Conservation (phyloP, 192 early-diverging fungal genomes). For the Coemansia sp. region DNA sequence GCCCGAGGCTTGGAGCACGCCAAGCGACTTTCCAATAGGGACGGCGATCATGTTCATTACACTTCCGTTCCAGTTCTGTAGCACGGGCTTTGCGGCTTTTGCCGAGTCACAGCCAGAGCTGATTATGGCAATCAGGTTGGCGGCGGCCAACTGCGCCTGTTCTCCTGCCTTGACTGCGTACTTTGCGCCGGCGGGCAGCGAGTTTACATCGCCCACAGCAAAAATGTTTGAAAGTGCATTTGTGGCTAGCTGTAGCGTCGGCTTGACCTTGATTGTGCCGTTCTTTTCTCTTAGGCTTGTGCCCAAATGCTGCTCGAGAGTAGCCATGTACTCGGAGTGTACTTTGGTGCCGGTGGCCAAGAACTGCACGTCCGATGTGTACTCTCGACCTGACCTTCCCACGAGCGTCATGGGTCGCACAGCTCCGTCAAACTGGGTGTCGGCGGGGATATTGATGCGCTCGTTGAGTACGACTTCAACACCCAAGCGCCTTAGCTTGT, state of each 20-base stretch:
- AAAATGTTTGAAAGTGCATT: constrained; percentile 48
- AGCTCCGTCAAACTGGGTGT: constrained; percentile 31
- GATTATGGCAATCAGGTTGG: constrained; percentile 33
- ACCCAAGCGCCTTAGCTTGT: constrained; percentile 49
- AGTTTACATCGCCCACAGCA: constrained; percentile 56
- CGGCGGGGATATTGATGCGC: constrained; percentile 38
- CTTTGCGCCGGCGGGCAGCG: constrained; percentile 35
- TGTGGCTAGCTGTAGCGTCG: constrained; percentile 52
- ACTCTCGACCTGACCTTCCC: constrained; percentile 43
- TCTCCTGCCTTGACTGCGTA: constrained; percentile 25
- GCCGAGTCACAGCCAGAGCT: constrained; percentile 10
- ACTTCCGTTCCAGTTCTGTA: constrained; percentile 31
- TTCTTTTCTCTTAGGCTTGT: constrained; percentile 25
- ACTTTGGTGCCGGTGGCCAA: constrained; percentile 46
- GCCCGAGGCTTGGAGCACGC: constrained; percentile 41
- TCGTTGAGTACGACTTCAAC: constrained; percentile 57
- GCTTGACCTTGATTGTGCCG: constrained; percentile 48
- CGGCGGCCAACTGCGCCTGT: constrained; percentile 21
- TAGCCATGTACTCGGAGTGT: constrained; percentile 51
- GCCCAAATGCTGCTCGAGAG: constrained; percentile 30
- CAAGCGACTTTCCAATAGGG: constrained; percentile 37
- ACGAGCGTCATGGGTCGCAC: constrained; percentile 39
- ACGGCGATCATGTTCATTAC: constrained; percentile 28
- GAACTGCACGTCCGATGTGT: constrained; percentile 62
- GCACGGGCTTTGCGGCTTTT: neutral